phyloP scores from a whole-genome alignment of 73 alveolate genomes.

The Paramecium sexaurelia region DNA sequence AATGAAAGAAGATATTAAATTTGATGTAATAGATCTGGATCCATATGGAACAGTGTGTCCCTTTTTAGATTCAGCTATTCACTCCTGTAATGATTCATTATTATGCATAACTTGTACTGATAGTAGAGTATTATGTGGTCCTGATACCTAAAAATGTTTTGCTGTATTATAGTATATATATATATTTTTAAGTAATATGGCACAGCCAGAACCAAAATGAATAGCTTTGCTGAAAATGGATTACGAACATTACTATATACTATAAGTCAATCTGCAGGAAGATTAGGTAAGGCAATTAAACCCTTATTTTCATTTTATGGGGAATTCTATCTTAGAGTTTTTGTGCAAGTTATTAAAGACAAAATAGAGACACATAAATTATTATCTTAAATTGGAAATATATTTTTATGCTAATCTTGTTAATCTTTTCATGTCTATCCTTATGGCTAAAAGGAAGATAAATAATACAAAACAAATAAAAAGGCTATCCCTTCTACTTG shows the following conservation, averaged over 20 bases:
- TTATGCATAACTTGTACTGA: slow-evolving; percentile 95
- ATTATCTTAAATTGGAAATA: slow-evolving; percentile 86
- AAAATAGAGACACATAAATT: slow-evolving; percentile 84
- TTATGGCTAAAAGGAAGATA: slow-evolving; percentile 72
- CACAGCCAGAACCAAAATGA: slow-evolving; percentile 82
- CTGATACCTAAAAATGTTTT: slow-evolving; percentile 88
- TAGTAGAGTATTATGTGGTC: slow-evolving; percentile 94
- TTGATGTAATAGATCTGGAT: slow-evolving; percentile 94
- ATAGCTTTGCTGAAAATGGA: slow-evolving; percentile 89
- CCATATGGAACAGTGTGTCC: slow-evolving; percentile 98
- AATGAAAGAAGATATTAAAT: slow-evolving; percentile 78
- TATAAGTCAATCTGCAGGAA: slow-evolving; percentile 83
- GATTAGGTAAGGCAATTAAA: slow-evolving; percentile 82
- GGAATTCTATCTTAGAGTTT: slow-evolving; percentile 92
- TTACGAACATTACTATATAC: slow-evolving; percentile 88
- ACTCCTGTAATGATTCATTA: slow-evolving; percentile 84
- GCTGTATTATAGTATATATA: slow-evolving; percentile 38
- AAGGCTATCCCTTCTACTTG: slow-evolving; percentile 69
- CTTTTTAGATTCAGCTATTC: slow-evolving; percentile 89
- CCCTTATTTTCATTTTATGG: slow-evolving; percentile 90
- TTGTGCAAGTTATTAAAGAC: slow-evolving; percentile 82
- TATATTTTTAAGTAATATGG: slow-evolving; percentile 81
- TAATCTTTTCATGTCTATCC: slow-evolving; percentile 80
- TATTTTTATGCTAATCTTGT: slow-evolving; percentile 84
- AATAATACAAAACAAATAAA: neutral